Conservation (phyloP, 2,329 filamentous ascomycete genomes). For the Orbilia quercus region DNA sequence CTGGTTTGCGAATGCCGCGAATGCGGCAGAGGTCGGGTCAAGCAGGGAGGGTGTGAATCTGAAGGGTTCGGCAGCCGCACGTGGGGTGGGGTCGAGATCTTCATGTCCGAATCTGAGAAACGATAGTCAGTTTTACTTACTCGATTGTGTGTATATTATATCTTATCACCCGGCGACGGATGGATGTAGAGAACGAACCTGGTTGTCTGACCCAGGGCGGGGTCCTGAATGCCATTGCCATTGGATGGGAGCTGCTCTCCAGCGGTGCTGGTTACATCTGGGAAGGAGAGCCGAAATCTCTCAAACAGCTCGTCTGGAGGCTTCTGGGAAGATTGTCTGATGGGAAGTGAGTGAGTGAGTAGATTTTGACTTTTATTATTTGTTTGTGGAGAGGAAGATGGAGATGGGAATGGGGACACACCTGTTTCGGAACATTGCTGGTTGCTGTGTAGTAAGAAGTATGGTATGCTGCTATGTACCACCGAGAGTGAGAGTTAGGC, state of each 20-base stretch:
- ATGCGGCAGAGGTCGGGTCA: conserved; percentile 84
- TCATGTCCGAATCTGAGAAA: conserved; percentile 56
- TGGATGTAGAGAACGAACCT: conserved; percentile 21
- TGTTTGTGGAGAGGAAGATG: background rate
- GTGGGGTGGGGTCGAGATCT: conserved; percentile 84
- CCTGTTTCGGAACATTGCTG: conserved; percentile 55
- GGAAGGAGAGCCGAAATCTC: conserved; percentile 60
- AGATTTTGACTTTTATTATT: background rate
- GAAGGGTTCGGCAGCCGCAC: conserved; percentile 82
- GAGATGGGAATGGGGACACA: conserved; percentile 2
- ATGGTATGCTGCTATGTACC: background rate
- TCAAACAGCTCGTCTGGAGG: conserved; percentile 60
- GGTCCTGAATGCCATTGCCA: conserved; percentile 42
- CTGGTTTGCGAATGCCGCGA: conserved; percentile 81
- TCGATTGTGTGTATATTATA: background rate
- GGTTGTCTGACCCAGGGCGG: conserved; percentile 26
- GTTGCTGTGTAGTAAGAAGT: background rate
- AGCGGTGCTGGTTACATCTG: conserved; percentile 57
- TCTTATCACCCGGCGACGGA: background rate
- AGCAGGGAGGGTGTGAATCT: conserved; percentile 88
- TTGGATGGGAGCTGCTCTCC: conserved; percentile 40
- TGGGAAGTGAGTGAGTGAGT: background rate
- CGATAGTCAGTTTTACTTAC: conserved; percentile 6
- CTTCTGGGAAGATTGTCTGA: conserved; percentile 60
- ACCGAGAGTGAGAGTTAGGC: too few relatives aligned